Evolutionary conservation across 129 eudicot genomes (phyloP).

Genomic region (Helianthus tuberosus): DNA sequence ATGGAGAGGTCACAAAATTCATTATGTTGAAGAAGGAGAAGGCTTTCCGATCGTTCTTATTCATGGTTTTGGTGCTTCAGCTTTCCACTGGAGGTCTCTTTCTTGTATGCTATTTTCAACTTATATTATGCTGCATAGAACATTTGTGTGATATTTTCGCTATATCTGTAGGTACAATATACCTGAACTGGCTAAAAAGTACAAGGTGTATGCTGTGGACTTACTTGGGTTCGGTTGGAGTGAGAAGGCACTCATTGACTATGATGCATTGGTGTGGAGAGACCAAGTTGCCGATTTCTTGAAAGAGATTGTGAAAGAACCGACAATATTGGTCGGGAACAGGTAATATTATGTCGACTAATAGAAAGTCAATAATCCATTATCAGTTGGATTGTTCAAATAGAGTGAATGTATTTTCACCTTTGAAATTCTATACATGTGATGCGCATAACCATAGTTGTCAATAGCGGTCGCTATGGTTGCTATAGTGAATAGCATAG

Average conservation of each 20-base stretch:
- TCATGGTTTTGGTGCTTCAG: constrained; percentile 99
- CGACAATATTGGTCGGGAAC: constrained; percentile 89
- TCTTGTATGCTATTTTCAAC: constrained; percentile 8
- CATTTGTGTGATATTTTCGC: constrained; percentile 13
- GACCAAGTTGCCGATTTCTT: constrained; percentile 94
- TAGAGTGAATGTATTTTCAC: not conserved
- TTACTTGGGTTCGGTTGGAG: constrained; percentile 98
- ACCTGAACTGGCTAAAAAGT: constrained; percentile 90
- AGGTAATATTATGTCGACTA: constrained; percentile 46
- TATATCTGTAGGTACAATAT: constrained; percentile 73
- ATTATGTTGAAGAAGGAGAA: constrained; percentile 91
- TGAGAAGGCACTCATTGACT: constrained; percentile 90
- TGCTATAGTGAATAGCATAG: no score
- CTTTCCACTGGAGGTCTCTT: constrained; percentile 93
- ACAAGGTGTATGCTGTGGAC: constrained; percentile 94
- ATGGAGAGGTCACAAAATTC: constrained; percentile 89
- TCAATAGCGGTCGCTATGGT: no score
- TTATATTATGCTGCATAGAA: not conserved
- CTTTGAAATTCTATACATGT: not conserved
- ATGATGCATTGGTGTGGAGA: constrained; percentile 96
- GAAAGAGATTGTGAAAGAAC: constrained; percentile 89
- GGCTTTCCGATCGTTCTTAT: constrained; percentile 87
- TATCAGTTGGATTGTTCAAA: not conserved
- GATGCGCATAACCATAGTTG: not conserved
- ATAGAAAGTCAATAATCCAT: constrained; percentile 12